Conservation (phyloP, 345 rosid species). For the Brassica rapa region DNA sequence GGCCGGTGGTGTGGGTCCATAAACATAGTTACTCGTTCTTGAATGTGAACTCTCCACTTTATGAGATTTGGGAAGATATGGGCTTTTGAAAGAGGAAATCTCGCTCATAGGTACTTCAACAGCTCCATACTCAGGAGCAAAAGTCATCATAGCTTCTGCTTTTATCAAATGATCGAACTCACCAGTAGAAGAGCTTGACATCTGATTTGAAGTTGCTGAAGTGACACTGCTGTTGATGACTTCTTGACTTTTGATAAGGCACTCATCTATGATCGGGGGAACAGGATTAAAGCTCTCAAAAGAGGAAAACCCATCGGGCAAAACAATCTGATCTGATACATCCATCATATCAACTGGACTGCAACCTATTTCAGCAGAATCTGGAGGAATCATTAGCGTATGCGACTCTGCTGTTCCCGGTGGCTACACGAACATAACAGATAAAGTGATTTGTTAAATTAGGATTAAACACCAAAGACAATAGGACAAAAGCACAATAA, state of each 20-base stretch:
- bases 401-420: constrained; percentile 99
- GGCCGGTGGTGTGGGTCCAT: constrained; percentile 84
- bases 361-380: constrained; percentile 73
- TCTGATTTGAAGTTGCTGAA: constrained; percentile 50
- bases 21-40: constrained; percentile 62
- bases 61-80: constrained; percentile 82
- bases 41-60: constrained; percentile 70
- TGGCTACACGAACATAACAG: constrained; percentile 59
- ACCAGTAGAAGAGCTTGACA: constrained; percentile 51
- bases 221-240: constrained; percentile 47
- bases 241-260: constrained; percentile 72
- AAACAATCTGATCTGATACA: constrained; percentile 75
- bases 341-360: constrained; percentile 83
- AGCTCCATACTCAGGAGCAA: constrained; percentile 96
- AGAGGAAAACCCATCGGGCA: constrained; percentile 76
- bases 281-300: constrained; percentile 80
- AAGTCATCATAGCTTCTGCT: constrained; percentile 94
- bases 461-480: constrained; percentile 11
- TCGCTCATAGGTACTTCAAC: constrained; percentile 77
- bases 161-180: constrained; percentile 93
- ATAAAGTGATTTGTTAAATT: constrained; percentile 28
- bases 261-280: constrained; percentile 63
- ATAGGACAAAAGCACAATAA: background rate
- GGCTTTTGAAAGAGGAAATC: constrained; percentile 68
- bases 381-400: constrained; percentile 78